phyloP scores from a whole-genome alignment of 352 stramenopile species.

The Pythium utonaiense region DNA sequence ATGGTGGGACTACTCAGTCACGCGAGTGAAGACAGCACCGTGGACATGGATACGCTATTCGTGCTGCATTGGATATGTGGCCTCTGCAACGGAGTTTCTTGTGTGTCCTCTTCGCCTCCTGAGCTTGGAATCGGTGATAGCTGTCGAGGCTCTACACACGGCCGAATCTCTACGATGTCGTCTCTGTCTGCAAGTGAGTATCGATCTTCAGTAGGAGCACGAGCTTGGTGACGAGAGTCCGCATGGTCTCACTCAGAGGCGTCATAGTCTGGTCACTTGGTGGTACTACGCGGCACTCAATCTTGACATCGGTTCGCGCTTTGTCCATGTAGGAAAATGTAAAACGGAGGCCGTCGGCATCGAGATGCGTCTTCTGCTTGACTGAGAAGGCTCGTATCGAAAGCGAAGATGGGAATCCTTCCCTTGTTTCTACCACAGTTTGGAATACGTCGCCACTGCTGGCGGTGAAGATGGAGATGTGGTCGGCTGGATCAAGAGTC shows the following conservation, averaged over 20 bases:
- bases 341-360: not conserved
- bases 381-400: not conserved
- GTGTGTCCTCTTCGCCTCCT: too few relatives aligned
- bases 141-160: too few relatives aligned
- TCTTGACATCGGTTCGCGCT: not conserved
- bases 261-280: not conserved
- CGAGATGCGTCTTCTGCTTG: not conserved
- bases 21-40: too few relatives aligned
- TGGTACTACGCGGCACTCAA: not conserved
- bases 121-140: too few relatives aligned
- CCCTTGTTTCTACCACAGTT: not conserved
- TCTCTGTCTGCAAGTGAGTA: too few relatives aligned
- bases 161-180: too few relatives aligned
- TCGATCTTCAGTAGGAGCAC: not conserved
- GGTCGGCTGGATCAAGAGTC: not conserved
- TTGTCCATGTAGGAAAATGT: conserved; percentile 1
- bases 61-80: too few relatives aligned
- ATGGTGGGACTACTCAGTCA: too few relatives aligned
- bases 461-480: not conserved
- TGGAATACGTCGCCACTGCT: not conserved
- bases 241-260: not conserved
- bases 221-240: not conserved
- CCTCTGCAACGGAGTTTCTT: too few relatives aligned
- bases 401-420: not conserved
- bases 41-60: too few relatives aligned